phyloP scores from a whole-genome alignment of 2,329 filamentous ascomycete genomes.

The Epichloe elymi region DNA sequence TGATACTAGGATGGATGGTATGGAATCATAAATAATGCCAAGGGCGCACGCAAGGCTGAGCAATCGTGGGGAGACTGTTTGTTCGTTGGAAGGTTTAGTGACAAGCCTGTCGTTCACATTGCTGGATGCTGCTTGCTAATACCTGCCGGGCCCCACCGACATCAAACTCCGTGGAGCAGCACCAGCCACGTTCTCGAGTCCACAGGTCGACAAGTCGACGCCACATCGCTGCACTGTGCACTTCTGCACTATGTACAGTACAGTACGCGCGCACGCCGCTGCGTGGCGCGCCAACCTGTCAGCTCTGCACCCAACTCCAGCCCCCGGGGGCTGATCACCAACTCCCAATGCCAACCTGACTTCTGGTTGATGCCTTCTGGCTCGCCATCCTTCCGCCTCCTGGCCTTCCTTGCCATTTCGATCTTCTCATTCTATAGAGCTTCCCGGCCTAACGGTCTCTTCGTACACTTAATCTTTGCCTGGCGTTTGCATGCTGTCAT shows the following conservation, averaged over 20 bases:
- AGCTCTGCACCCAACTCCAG: slow-evolving; percentile 2
- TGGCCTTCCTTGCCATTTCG: background rate
- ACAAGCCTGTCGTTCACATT: too few relatives aligned
- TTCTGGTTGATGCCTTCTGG: background rate
- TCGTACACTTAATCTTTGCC: too few relatives aligned
- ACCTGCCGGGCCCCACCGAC: background rate
- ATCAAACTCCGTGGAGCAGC: background rate
- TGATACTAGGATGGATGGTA: background rate
- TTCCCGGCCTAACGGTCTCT: too few relatives aligned
- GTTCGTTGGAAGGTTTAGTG: too few relatives aligned
- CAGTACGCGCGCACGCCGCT: too few relatives aligned
- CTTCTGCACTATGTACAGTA: background rate
- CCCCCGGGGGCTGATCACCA: background rate
- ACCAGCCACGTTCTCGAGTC: background rate
- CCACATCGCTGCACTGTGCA: background rate
- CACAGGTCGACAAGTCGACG: background rate
- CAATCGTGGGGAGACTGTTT: background rate
- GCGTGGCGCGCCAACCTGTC: background rate
- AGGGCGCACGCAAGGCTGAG: background rate
- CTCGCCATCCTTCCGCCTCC: background rate
- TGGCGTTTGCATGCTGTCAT: too few relatives aligned
- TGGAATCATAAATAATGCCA: background rate
- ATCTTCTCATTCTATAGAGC: background rate
- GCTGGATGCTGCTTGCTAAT: too few relatives aligned
- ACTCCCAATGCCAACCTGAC: background rate